Conservation (phyloP, 1,284 basidiomycete species). For the Ceratobasidium sp. region DNA sequence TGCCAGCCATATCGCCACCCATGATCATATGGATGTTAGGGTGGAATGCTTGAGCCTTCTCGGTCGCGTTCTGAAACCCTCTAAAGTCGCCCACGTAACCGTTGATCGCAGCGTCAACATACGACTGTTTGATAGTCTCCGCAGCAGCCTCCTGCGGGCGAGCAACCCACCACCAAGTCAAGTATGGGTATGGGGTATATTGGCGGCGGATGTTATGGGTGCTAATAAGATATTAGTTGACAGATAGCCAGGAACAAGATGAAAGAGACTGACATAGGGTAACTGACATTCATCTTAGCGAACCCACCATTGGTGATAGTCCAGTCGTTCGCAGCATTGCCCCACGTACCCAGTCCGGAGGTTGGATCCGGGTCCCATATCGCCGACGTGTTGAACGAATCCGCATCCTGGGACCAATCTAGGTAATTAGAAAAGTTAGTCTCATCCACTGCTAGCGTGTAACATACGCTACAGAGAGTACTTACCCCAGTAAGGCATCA, state of each 20-base stretch:
- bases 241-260: neutral
- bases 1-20: conserved; percentile 33
- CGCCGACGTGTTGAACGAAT: conserved; percentile 27
- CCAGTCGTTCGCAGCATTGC: conserved; percentile 16
- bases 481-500: conserved; percentile 36
- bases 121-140: conserved; percentile 3
- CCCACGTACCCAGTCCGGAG: conserved; percentile 25
- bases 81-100: conserved; percentile 26
- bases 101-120: conserved; percentile 23
- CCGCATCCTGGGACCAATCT: conserved; percentile 33
- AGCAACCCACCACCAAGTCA: conserved; percentile 30
- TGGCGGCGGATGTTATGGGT: conserved; percentile 10
- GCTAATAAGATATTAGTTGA: neutral
- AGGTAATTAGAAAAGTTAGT: neutral
- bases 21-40: conserved; percentile 32
- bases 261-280: conserved; percentile 18
- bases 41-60: conserved; percentile 35
- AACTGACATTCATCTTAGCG: conserved; percentile 13
- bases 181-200: conserved; percentile 30
- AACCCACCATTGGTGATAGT: conserved; percentile 21
- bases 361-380: conserved; percentile 30
- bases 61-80: conserved; percentile 32
- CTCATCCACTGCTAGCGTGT: neutral
- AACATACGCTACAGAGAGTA: neutral
- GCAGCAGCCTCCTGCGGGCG: conserved; percentile 15